Conservation (phyloP, 202 grass and related monocot species). For the Bolboschoenoplectus hybrid region DNA sequence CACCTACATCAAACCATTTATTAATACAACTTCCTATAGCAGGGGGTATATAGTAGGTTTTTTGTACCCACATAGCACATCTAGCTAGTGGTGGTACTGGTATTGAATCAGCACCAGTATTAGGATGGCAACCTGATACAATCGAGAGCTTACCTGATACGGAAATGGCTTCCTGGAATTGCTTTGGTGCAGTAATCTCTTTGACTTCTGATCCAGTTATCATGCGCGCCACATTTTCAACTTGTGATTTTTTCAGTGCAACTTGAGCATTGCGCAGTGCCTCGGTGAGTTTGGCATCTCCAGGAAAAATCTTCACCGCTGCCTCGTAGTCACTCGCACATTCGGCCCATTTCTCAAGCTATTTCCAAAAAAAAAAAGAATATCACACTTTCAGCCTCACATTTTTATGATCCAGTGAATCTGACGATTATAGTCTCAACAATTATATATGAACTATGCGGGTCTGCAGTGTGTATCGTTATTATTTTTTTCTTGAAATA, state of each 20-base stretch:
- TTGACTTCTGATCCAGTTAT: slow-evolving; percentile 14
- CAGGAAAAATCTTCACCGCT: slow-evolving; percentile 38
- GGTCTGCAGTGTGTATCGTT: background rate
- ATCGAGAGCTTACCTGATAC: slow-evolving; percentile 36
- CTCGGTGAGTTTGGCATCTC: slow-evolving; percentile 38
- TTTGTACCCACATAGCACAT: too few relatives aligned
- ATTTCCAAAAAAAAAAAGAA: background rate
- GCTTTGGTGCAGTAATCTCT: slow-evolving; percentile 35
- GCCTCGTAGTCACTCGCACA: slow-evolving; percentile 47
- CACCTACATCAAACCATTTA: too few relatives aligned
- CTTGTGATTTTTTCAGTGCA: slow-evolving; percentile 12
- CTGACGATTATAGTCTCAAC: background rate
- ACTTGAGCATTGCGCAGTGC: slow-evolving; percentile 1
- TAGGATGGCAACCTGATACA: background rate
- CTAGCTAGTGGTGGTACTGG: too few relatives aligned
- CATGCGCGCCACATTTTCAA: slow-evolving; percentile 33
- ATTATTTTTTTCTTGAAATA: background rate
- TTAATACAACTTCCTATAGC: background rate
- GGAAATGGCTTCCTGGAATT: slow-evolving; percentile 38
- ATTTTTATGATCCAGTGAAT: background rate
- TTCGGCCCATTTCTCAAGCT: slow-evolving; percentile 54
- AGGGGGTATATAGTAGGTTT: background rate
- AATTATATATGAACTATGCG: background rate
- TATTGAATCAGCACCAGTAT: too few relatives aligned
- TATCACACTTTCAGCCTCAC: background rate